A percentile compares a stretch with the other conserved stretches of the same genome.
Conservation (phyloP, 2,329 filamentous ascomycete genomes). For the Xylariales sp. region DNA sequence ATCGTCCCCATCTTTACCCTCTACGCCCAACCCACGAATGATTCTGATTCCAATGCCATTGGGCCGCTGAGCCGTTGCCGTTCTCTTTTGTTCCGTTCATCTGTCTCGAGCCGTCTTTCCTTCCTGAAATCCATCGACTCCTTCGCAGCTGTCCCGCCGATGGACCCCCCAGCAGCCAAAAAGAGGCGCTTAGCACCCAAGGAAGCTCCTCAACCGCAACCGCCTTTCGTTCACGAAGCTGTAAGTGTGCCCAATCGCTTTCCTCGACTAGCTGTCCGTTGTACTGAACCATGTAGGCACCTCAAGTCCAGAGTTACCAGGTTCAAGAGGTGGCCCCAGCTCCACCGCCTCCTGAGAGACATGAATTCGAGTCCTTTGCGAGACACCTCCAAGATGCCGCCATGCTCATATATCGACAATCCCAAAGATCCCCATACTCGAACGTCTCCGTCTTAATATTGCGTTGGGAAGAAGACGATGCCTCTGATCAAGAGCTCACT, state of each 20-base stretch:
- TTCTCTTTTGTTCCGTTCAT: background rate
- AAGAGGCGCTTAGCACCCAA: slow-evolving; percentile 34
- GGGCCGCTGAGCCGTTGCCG: slow-evolving; percentile 7
- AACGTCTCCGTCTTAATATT: slow-evolving; percentile 57
- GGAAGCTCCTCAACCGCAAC: slow-evolving; percentile 27
- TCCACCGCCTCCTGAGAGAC: slow-evolving; percentile 38
- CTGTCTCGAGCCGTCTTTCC: background rate
- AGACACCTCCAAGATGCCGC: slow-evolving; percentile 64
- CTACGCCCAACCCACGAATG: background rate
- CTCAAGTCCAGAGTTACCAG: slow-evolving; percentile 19
- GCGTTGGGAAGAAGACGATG: slow-evolving; percentile 57
- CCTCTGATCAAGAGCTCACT: slow-evolving; percentile 47
- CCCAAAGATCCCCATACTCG: slow-evolving; percentile 52
- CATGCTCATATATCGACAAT: slow-evolving; percentile 61
- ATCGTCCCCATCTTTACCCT: background rate
- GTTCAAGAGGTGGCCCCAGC: slow-evolving; percentile 19
- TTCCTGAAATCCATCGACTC: background rate
- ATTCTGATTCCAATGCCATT: background rate
- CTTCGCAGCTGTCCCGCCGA: slow-evolving; percentile 15
- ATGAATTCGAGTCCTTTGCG: slow-evolving; percentile 63
- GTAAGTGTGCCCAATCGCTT: slow-evolving; percentile 15
- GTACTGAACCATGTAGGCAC: background rate
- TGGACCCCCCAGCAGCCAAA: slow-evolving; percentile 34
- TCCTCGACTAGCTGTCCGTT: background rate
- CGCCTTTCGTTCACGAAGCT: slow-evolving; percentile 23